Conservation (phyloP, 192 early-diverging fungal species). For the Rhizophlyctis rosea region DNA sequence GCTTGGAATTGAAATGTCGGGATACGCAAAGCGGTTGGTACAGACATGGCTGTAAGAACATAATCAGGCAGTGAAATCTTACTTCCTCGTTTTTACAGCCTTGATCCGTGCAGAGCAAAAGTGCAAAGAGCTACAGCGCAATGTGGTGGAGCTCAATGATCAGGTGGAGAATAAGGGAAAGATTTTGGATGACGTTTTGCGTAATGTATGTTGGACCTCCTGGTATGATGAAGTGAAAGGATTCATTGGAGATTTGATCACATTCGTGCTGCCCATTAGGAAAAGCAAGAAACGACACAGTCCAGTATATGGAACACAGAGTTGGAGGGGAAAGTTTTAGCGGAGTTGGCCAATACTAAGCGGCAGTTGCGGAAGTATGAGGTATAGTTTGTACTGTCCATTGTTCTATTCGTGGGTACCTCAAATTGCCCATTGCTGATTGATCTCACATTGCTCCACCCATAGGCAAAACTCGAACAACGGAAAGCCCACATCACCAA, state of each 20-base stretch:
- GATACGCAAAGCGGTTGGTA: neutral
- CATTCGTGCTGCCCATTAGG: neutral
- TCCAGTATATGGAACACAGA: slow-evolving; percentile 9
- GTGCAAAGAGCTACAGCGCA: neutral
- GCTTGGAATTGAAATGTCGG: neutral
- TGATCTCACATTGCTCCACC: no score
- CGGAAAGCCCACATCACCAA: no score
- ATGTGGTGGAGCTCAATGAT: neutral
- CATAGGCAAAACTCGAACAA: no score
- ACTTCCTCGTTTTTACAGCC: neutral
- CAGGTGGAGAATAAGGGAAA: neutral
- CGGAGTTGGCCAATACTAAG: slow-evolving; percentile 31
- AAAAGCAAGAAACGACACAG: neutral
- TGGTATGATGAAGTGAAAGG: neutral
- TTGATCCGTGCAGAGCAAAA: neutral
- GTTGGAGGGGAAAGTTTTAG: slow-evolving; percentile 25
- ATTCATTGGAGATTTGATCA: neutral
- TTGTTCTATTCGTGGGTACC: no score
- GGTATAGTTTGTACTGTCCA: no score
- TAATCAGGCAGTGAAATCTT: no score
- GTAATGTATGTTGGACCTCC: neutral
- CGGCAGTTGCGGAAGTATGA: slow-evolving; percentile 32
- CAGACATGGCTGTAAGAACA: neutral
- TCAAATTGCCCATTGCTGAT: no score
- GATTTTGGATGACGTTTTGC: slow-evolving; percentile 8